A percentile compares a stretch with the other conserved stretches of the same genome.
These are phyloP conservation scores for Craspedostauros australis DNA, from an alignment of 108 stramenopile species.

Conservation along the genomic window DNA sequence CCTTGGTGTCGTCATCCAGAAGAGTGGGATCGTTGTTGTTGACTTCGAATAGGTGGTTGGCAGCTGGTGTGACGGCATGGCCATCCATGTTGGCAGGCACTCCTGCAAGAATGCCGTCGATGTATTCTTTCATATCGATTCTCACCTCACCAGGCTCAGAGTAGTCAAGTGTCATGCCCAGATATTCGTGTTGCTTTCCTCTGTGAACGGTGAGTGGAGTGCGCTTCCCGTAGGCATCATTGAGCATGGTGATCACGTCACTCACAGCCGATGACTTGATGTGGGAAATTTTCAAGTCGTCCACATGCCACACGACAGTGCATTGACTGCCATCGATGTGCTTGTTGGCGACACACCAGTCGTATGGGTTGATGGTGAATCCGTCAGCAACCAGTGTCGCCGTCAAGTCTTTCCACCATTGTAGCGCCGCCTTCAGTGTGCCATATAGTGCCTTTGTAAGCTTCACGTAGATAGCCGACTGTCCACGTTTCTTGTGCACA, in stretches of 20 bases:
- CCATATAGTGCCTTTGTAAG: constrained; percentile 5
- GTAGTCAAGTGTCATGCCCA: constrained; percentile 34
- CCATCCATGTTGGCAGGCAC: constrained; percentile 12
- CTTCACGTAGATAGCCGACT: too few relatives aligned
- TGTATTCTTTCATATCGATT: constrained; percentile 13
- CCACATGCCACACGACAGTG: constrained; percentile 23
- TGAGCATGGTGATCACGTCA: neutral
- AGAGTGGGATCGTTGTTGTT: constrained; percentile 2
- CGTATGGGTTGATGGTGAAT: constrained; percentile 37
- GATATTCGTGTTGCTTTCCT: constrained; percentile 25
- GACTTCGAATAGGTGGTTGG: constrained; percentile 25
- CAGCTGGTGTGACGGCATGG: constrained; percentile 13
- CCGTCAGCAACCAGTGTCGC: constrained; percentile 10
- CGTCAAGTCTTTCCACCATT: too few relatives aligned
- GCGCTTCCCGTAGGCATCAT: constrained; percentile 12
- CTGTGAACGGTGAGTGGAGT: constrained; percentile 2
- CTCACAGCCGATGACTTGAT: constrained; percentile 7
- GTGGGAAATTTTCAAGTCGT: constrained; percentile 34
- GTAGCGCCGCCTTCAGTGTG: neutral
- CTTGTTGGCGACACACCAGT: constrained; percentile 39
- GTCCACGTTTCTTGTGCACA: too few relatives aligned
- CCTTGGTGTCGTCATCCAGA: neutral
- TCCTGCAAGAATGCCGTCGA: constrained; percentile 14
- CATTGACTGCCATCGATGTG: constrained; percentile 19
- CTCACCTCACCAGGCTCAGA: neutral